A percentile compares a stretch with the other conserved stretches of the same genome.
Conservation (phyloP, 2,329 filamentous ascomycete genomes). For the Exserohilum rostratum region DNA sequence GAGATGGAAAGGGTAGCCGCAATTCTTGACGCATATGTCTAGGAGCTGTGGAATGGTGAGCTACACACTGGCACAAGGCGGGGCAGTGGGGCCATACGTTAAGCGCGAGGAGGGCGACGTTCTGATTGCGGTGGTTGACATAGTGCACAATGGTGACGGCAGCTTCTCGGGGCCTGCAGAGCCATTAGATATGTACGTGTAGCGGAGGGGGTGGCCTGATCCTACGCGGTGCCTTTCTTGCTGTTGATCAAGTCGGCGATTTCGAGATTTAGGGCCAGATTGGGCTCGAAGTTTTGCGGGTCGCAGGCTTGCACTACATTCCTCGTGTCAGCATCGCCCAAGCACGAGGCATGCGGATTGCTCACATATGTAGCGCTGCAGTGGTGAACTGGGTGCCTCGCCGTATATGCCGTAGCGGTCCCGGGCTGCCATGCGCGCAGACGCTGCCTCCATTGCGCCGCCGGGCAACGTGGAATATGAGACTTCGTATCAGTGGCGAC, state of each 20-base stretch:
- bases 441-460: slow-evolving; percentile 80
- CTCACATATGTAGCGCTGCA: slow-evolving; percentile 88
- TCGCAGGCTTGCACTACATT: slow-evolving; percentile 83
- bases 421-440: slow-evolving; percentile 90
- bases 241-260: slow-evolving; percentile 95
- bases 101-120: slow-evolving; percentile 88
- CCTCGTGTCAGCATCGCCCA: slow-evolving; percentile 16
- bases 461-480: slow-evolving; percentile 4
- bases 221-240: slow-evolving; percentile 88
- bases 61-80: slow-evolving; percentile 11
- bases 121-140: slow-evolving; percentile 96
- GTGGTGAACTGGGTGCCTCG: slow-evolving; percentile 78
- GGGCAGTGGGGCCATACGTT: slow-evolving; percentile 56
- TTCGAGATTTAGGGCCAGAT: slow-evolving; percentile 94
- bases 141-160: slow-evolving; percentile 91
- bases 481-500: not conserved
- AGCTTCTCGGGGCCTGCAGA: slow-evolving; percentile 78
- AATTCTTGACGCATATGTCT: slow-evolving; percentile 99
- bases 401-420: slow-evolving; percentile 89
- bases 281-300: slow-evolving; percentile 96
- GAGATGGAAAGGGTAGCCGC: slow-evolving; percentile 97
- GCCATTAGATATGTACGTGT: slow-evolving; percentile 23
- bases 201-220: not conserved
- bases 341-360: not conserved
- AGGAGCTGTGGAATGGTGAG: slow-evolving; percentile 66